Evolutionary conservation across 2,329 filamentous ascomycete species (phyloP).

Genomic region (Colletotrichum plurivorum): DNA sequence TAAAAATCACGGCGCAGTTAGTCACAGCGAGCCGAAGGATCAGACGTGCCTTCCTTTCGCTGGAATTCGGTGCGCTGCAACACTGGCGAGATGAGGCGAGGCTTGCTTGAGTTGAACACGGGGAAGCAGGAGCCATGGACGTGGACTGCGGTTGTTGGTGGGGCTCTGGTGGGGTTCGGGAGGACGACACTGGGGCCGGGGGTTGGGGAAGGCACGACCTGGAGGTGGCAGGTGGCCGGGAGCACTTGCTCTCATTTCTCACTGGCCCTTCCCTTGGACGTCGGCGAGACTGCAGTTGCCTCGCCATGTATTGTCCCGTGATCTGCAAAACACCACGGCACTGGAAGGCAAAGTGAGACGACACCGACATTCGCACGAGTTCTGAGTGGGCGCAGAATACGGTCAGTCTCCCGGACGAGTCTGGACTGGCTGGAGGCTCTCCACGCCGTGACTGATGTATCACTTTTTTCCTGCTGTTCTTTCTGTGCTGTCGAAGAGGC

Average conservation of each 20-base stretch:
- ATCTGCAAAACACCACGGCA: not conserved
- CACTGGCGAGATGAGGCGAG: constrained; percentile 2
- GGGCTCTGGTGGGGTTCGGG: too few species aligned
- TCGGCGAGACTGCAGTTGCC: not conserved
- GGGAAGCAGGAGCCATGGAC: constrained; percentile 24
- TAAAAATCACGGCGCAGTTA: too few species aligned
- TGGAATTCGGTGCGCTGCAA: too few species aligned
- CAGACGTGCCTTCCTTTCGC: too few species aligned
- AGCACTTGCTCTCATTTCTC: not conserved
- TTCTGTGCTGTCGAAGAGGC: not conserved
- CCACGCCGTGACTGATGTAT: not conserved
- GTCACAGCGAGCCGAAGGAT: too few species aligned
- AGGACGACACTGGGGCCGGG: not conserved
- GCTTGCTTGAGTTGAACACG: constrained; percentile 1
- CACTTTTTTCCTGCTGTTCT: not conserved
- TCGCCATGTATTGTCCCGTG: constrained; percentile 17
- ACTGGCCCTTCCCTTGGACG: not conserved
- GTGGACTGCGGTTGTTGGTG: not conserved
- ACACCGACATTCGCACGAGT: constrained; percentile 6
- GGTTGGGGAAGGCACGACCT: not conserved
- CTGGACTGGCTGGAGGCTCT: not conserved
- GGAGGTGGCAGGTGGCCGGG: not conserved
- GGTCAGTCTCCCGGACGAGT: not conserved
- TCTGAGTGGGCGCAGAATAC: not conserved
- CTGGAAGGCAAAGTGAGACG: not conserved